Base-by-base conservation (phyloP, 1,139 yeast genomes). In the Suhomyces guaymorum region DNA sequence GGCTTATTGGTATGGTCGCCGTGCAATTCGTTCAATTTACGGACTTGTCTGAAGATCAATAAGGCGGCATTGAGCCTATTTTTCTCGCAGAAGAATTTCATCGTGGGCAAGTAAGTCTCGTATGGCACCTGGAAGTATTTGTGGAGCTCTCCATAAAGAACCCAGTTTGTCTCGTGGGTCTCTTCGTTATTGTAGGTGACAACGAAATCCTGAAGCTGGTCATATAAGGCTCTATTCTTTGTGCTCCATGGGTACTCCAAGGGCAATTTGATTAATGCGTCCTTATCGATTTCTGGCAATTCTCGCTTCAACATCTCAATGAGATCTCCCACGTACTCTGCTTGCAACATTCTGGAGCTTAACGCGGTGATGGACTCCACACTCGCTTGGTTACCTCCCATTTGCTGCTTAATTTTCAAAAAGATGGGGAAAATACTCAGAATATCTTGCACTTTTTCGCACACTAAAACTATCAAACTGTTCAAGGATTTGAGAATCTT, bases 51-150 rank as follows among this genome's bases (percentile, higher is more conserved):
- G 59, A 86, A 83, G 4, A 85, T 72, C 16, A 73, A 60, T 32
- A 83, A 62, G 1, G 94, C 78, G 12, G 82, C 81, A 44, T 82
- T 79, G 18, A 86, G 79, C 31, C 87, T 63, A 17, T 71, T 70
- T 17, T 75, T 60, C 11, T 66, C 61, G 46, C 85, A 75, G 47
- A 84, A 82, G 48, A 74, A 78, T 43, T 69, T 61, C 68, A 85
- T 73, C 1, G 82, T 64, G 1, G 83, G 82, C 26, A 76, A 63
- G 48, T 82, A 82, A 2, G 75, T 61, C 7, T 80, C 83, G 46
- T 60, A 73, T 0, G 92, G 87, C 4, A 82, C 68, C 20, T 66
- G 56, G 50, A 84, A 82, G 41, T 76, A 73, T 46, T 73, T 68
- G 49, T 78, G 77, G 30, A 84, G 54, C 37, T 75, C 75, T 1